Base-by-base conservation (phyloP, 768 basidiomycete species). In the Peribolospora kevripleyi region DNA sequence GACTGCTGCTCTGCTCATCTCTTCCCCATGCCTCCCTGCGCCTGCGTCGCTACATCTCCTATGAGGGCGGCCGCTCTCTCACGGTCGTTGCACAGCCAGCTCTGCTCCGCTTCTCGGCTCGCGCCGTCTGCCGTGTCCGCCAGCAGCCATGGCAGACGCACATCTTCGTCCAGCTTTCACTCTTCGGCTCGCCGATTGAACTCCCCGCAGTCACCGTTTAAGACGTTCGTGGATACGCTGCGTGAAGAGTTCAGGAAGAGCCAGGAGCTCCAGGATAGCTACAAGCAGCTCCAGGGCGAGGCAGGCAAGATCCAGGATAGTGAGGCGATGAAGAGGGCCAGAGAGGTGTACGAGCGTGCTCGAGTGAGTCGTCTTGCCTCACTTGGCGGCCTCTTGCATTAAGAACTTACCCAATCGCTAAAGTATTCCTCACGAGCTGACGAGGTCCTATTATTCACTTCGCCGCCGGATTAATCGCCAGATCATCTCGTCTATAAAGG, bases 301-400 rank as follows among this genome's bases (percentile, higher is more conserved):
- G 91, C 93, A 43, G 84, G 86, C 70, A 93, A 93, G 70, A 69
- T 95, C 51, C 90, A 95, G 72, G 93, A 95, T 67, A 87, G 85
- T 54, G 87, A 91, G 65, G 82, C 88, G 10, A 81, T 98, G 86
- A 86, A 84, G 71, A 76, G 75, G 62, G 88, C 88, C 2, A 76
- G 75, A 65, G 87, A 84, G 52, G 79, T 84, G 56, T 97, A 97
- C 69, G 91, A 97, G 70, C 77, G 82, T 58, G 87, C 91, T 6
- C 76, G 91, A 70, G 90, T 95, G 65, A 58, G 78, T 74, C 43
- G 6, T n/a, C 4, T 40, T 25, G 25, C 25, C 25, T 25, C 25
- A 25, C 25, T 25, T 25, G 25, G 25, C 25, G 25, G 25, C 25
- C 25, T 25, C 25, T 25, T 25, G 25, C 25, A 25, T 1, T 25